Base-by-base conservation (phyloP, 169 alveolate species). In the Amoebophrya sp. region DNA sequence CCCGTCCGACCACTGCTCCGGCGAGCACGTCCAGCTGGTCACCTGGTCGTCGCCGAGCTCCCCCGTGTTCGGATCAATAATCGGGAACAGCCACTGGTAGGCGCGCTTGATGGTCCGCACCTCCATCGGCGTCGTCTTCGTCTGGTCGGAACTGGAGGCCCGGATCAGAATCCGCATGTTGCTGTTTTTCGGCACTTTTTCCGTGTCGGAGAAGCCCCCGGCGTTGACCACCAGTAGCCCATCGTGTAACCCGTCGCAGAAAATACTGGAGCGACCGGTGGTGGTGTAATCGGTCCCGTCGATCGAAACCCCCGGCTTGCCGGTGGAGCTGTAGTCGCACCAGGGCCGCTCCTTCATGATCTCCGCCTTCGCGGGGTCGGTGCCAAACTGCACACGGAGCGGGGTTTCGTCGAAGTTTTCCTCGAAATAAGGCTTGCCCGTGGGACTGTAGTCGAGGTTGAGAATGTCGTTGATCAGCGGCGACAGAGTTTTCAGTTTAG, bases 151-250 rank as follows among this genome's bases (percentile, higher is more conserved):
- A 25, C 35, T 12, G 35, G 38, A 25, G 83, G 32, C 83, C 39
- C 83, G 12, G 18, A 66, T 66, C 83, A 66, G 83, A 66, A 66
- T 66, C 83, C 83, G 83, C 83, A 66, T 66, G 83, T 66, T 66
- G 83, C 83, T 66, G 83, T 66, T 66, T 25, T 66, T 66, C 83
- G 83, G 83, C 83, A 66, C 83, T 7, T 66, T 66, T 0, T 2
- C 35, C 18, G 1, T 25, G 83, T 66, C 83, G 29, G 83, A 66
- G 35, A 66, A 66, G 35, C 83, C 83, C 1, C 83, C 83, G 7
- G 83, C 83, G 83, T 66, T 66, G 32, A 66, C 83, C 12, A 66
- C 83, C 10, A 66, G 1, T 25, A 66, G 35, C 29, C 83, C 83
- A 25, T 66, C 83, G 83, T 66, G 83, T 25, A 66, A n/a, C 29